These are phyloP conservation scores for Osmanthus fragrans DNA, from an alignment of 257 asterid genomes.

Conservation along the genomic window DNA sequence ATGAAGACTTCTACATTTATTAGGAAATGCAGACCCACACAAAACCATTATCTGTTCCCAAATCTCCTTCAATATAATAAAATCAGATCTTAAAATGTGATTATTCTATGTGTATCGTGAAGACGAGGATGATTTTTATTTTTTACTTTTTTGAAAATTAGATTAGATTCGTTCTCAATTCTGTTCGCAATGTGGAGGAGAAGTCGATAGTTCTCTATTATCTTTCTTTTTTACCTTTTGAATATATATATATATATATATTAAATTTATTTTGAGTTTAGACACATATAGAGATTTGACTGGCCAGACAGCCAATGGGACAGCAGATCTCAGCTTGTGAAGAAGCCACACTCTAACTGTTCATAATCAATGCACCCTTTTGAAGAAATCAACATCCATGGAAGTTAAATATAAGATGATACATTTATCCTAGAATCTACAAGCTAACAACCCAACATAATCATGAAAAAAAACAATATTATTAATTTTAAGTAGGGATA, in stretches of 20 bases:
- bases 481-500: conserved; percentile 5
- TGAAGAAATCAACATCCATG: neutral
- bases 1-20: too few species aligned
- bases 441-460: conserved; percentile 1
- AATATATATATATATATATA: too few species aligned
- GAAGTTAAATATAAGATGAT: neutral
- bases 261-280: too few species aligned
- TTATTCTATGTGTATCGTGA: too few species aligned
- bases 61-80: too few species aligned
- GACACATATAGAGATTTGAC: neutral
- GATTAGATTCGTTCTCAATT: neutral
- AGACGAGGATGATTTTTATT: too few species aligned
- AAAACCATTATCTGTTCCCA: too few species aligned
- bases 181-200: neutral
- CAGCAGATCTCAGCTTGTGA: neutral
- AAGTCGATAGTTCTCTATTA: neutral
- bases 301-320: neutral
- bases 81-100: too few species aligned
- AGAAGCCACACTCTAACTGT: neutral
- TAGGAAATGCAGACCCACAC: too few species aligned
- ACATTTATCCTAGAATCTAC: neutral
- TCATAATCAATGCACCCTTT: neutral
- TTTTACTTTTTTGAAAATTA: too few species aligned
- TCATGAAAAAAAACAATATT: conserved; percentile 6
- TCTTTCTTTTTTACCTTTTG: neutral